These are phyloP conservation scores for Talaromyces sp. DNA, from an alignment of 2,329 filamentous ascomycete species.

Conservation along the genomic window DNA sequence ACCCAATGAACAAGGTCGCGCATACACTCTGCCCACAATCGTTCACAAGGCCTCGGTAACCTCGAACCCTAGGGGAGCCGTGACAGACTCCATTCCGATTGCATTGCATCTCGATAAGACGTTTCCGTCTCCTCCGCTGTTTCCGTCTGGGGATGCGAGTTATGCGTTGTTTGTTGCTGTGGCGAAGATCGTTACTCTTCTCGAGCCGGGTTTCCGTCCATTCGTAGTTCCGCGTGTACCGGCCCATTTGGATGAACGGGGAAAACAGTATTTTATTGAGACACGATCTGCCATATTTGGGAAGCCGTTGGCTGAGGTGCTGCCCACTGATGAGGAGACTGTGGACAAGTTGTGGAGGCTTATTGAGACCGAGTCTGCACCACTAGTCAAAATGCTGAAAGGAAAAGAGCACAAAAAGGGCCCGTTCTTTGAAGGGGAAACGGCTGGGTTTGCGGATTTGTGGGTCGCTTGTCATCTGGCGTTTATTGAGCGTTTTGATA, in stretches of 20 bases:
- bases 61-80: background rate
- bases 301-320: background rate
- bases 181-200: background rate
- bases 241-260: background rate
- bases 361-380: background rate
- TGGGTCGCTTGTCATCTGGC: background rate
- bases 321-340: background rate
- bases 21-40: background rate
- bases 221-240: background rate
- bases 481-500: background rate
- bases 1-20: background rate
- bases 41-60: background rate
- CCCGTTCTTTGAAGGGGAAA: background rate
- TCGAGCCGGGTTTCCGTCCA: background rate
- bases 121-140: background rate
- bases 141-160: background rate
- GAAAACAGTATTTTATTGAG: background rate
- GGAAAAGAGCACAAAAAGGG: background rate
- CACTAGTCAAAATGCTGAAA: background rate
- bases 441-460: background rate
- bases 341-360: background rate
- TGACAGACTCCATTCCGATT: background rate
- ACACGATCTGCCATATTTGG: background rate
- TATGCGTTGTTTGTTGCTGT: background rate
- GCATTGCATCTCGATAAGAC: background rate